Evolutionary conservation across 768 basidiomycete species (phyloP), one percentile per base, ranked within the genome.

Genomic region (Podaxis sp.): DNA sequence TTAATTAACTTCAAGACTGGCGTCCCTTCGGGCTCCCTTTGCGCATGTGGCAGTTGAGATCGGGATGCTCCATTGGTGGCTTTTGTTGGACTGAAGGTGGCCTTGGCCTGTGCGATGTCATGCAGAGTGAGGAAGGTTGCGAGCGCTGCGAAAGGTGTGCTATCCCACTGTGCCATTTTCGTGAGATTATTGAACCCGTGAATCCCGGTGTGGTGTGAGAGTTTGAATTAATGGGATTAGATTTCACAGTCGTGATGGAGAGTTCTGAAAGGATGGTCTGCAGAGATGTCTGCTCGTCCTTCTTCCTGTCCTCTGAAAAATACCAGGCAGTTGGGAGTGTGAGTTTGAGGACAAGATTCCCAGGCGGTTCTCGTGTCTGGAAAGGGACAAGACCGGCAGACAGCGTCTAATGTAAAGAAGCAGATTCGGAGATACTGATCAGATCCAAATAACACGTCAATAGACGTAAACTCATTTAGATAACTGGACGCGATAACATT

Each of bases 1-100:
- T 80, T 71, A 1, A 84, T 70, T 39, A 88, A 72, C 64, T 75
- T 74, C 55, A 88, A 79, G 2, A 86, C 75, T 4, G 86, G 82
- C 0, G 87, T 83, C 55, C 77, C 78, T 55, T 75, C 64, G 9
- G 22, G n/a, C 24, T 61, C 59, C n/a, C 39, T 53, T 36, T 53
- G 59, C 8, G 59, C 40, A 30, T 61, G 59, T 17, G 59, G 42
- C 3, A 53, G 52, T 3, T 12, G 39, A 4, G 39, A 7, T 30
- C n/a, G 33, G 22, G 7, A 7, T 65, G 46, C 6, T 66, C 51
- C 42, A 63, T 58, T 24, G 22, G 52, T 13, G 36, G 36, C 26
- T 55, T 56, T 63, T 44, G 63, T 12, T 59, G 61, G 17, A 64
- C 65, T 48, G 65, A 67, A 63, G n/a, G 68, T 52, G 11, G 65